A percentile compares a stretch with the other conserved stretches of the same genome.
phyloP scores from a whole-genome alignment of 2,329 filamentous ascomycete genomes.

The Penicillium sp. region DNA sequence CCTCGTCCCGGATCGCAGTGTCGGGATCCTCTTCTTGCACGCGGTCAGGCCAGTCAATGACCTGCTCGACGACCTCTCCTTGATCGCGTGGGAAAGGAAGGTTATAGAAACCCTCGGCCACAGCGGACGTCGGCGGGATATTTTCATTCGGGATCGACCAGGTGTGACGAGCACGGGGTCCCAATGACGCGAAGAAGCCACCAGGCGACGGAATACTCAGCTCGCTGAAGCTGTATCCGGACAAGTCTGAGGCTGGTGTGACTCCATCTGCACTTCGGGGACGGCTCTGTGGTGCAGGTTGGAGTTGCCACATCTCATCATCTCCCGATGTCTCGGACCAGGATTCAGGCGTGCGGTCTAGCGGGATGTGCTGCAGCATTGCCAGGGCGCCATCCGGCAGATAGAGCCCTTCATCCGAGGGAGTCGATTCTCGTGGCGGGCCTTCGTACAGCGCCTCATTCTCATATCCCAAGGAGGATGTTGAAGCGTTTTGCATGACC shows the following conservation, averaged over 20 bases:
- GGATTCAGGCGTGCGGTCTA: slow-evolving; percentile 48
- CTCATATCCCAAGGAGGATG: slow-evolving; percentile 11
- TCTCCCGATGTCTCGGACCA: slow-evolving; percentile 49
- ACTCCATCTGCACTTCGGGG: slow-evolving; percentile 47
- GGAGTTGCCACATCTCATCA: slow-evolving; percentile 65
- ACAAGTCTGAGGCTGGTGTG: slow-evolving; percentile 58
- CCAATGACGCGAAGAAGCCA: slow-evolving; percentile 86
- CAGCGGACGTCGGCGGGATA: slow-evolving; percentile 76
- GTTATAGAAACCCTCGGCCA: slow-evolving; percentile 90
- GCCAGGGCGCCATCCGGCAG: slow-evolving; percentile 80
- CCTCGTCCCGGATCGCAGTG: slow-evolving; percentile 37
- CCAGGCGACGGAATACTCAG: slow-evolving; percentile 89
- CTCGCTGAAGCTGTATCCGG: slow-evolving; percentile 71
- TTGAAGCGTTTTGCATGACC: slow-evolving; percentile 23
- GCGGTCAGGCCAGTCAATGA: slow-evolving; percentile 61
- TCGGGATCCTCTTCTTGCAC: slow-evolving; percentile 35
- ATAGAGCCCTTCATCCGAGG: slow-evolving; percentile 59
- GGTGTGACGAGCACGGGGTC: slow-evolving; percentile 72
- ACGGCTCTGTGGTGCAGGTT: slow-evolving; percentile 51
- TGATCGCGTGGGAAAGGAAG: slow-evolving; percentile 68
- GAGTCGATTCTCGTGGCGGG: slow-evolving; percentile 31
- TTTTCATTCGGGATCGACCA: slow-evolving; percentile 69
- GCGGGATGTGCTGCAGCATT: slow-evolving; percentile 73
- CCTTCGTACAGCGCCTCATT: slow-evolving; percentile 15
- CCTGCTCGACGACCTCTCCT: slow-evolving; percentile 63